Percentiles rank a stretch among this genome's conserved stretches.
Evolutionary conservation across 305 asterid genomes (phyloP).

Genomic region (Nicotiana rustica): DNA sequence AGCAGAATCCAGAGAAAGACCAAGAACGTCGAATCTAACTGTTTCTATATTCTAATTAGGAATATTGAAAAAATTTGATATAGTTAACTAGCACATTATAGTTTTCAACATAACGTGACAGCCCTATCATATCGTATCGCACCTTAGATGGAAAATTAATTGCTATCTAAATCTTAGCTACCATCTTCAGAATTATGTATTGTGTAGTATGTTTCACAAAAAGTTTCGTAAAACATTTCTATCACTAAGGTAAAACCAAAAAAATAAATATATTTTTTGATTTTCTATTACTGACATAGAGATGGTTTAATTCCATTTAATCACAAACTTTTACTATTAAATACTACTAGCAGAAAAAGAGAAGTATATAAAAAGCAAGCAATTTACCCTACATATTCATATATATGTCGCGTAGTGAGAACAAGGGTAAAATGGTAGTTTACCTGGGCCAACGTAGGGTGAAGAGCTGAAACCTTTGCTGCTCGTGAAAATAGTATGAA

Average conservation of each 20-base stretch:
- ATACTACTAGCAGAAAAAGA: not conserved
- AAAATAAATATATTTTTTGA: not conserved
- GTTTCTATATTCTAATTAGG: not conserved
- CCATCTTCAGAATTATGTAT: not conserved
- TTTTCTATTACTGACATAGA: not conserved
- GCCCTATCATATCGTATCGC: not conserved
- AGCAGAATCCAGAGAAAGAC: not conserved
- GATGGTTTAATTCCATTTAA: not conserved
- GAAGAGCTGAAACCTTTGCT: conserved; percentile 54
- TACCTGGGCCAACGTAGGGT: conserved; percentile 72
- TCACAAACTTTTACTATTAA: too few relatives aligned
- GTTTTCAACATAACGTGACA: not conserved
- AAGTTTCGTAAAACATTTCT: not conserved
- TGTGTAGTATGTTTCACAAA: not conserved
- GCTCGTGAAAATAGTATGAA: conserved; percentile 44
- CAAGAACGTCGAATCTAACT: not conserved
- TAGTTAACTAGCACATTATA: not conserved
- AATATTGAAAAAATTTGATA: not conserved
- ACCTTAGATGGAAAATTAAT: not conserved
- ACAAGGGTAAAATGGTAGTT: not conserved
- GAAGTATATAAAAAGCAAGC: not conserved
- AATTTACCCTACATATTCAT: not conserved
- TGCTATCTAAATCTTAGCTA: not conserved
- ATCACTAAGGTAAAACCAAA: not conserved
- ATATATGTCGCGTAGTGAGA: too few relatives aligned